Evolutionary conservation across 2,329 filamentous ascomycete genomes (phyloP).

Genomic region (Camillea tinctor): DNA sequence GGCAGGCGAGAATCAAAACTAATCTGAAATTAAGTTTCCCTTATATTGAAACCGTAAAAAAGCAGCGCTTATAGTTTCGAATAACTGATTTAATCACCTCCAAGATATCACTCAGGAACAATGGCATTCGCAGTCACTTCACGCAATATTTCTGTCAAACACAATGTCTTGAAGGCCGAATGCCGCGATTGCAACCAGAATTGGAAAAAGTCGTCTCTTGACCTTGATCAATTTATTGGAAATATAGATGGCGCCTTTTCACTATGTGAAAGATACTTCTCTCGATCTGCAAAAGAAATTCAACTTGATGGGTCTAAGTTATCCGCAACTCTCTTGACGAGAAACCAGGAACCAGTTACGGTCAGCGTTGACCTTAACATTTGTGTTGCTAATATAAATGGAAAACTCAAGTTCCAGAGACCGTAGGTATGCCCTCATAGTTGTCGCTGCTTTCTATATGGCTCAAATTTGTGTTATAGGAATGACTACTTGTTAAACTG

Average conservation of each 20-base stretch:
- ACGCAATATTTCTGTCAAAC: background rate
- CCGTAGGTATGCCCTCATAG: background rate
- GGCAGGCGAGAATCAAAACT: too few species aligned
- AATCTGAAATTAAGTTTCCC: too few species aligned
- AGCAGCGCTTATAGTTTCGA: too few species aligned
- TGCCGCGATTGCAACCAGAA: background rate
- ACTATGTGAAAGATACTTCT: background rate
- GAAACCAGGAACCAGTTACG: background rate
- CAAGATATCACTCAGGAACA: background rate
- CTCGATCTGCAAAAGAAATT: background rate
- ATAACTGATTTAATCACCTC: background rate
- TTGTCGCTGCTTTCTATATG: background rate
- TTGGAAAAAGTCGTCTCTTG: background rate
- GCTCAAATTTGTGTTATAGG: background rate
- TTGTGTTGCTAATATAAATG: background rate
- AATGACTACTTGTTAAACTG: background rate
- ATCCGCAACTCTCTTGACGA: background rate
- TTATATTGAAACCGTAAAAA: background rate
- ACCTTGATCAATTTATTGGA: background rate
- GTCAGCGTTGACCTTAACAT: background rate
- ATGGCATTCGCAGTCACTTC: background rate
- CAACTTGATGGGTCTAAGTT: background rate
- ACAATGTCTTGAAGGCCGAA: background rate
- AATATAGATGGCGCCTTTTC: background rate
- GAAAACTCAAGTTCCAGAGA: background rate